phyloP scores from a whole-genome alignment of 148 eudicot genomes.

The Fagopyrum esculentum region DNA sequence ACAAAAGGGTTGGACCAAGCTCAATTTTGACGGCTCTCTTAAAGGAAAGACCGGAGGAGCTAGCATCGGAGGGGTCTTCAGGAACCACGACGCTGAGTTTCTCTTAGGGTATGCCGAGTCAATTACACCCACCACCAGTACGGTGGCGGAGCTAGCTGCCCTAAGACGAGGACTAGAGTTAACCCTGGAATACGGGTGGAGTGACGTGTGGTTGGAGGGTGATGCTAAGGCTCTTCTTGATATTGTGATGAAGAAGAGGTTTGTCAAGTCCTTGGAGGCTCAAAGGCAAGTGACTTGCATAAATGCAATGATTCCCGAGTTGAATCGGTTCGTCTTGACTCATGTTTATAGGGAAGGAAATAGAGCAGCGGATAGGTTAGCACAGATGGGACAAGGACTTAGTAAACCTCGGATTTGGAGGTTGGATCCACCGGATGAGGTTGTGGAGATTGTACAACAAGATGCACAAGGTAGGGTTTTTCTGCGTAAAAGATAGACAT shows the following conservation, averaged over 20 bases:
- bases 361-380: slow-evolving; percentile 70
- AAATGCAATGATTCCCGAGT: slow-evolving; percentile 41
- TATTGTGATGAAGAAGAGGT: slow-evolving; percentile 27
- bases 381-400: slow-evolving; percentile 51
- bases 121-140: slow-evolving; percentile 51
- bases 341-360: slow-evolving; percentile 86
- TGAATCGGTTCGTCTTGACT: slow-evolving; percentile 43
- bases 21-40: slow-evolving; percentile 82
- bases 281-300: slow-evolving; percentile 38
- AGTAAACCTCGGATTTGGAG: slow-evolving; percentile 58
- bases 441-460: slow-evolving; percentile 47
- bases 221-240: slow-evolving; percentile 68
- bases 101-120: slow-evolving; percentile 73
- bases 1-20: slow-evolving; percentile 68
- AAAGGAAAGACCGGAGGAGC: slow-evolving; percentile 51
- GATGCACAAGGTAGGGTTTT: slow-evolving; percentile 71
- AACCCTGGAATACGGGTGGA: slow-evolving; percentile 58
- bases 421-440: slow-evolving; percentile 42
- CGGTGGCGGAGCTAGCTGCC: slow-evolving; percentile 65
- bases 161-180: slow-evolving; percentile 73
- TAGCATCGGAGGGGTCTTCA: slow-evolving; percentile 82
- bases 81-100: slow-evolving; percentile 68
- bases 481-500: slow-evolving; percentile 44
- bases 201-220: slow-evolving; percentile 78
- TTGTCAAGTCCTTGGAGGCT: slow-evolving; percentile 40